These are phyloP conservation scores for Candida ponderosae DNA, from an alignment of 805 yeast species.

Conservation along the genomic window DNA sequence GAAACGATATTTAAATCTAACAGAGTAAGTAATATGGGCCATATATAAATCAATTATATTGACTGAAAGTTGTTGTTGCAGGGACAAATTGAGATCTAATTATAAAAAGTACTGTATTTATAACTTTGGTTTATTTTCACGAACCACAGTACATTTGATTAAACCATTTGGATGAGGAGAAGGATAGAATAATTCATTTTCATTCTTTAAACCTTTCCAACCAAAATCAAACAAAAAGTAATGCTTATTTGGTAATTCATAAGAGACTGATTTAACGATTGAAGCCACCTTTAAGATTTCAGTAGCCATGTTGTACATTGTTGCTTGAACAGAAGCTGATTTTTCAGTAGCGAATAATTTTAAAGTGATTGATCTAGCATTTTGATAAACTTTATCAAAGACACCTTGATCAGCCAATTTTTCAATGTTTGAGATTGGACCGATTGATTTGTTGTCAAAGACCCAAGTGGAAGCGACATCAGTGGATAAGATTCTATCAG, in stretches of 20 bases:
- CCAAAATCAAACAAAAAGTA: constrained; percentile 72
- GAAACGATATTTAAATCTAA: no score
- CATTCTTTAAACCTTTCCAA: constrained; percentile 80
- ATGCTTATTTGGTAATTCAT: constrained; percentile 86
- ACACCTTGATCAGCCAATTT: constrained; percentile 48
- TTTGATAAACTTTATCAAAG: constrained; percentile 57
- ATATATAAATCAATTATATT: no score
- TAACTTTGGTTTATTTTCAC: constrained; percentile 51
- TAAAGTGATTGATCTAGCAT: constrained; percentile 63
- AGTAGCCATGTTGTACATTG: constrained; percentile 88
- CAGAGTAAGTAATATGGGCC: no score
- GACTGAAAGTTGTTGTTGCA: no score
- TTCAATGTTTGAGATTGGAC: constrained; percentile 41
- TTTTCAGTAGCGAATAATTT: constrained; percentile 76
- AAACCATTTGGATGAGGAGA: constrained; percentile 89
- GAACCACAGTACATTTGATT: constrained; percentile 80
- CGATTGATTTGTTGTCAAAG: constrained; percentile 44
- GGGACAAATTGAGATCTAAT: no score
- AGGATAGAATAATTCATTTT: constrained; percentile 83
- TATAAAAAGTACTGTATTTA: constrained; percentile 13
- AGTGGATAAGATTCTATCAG: constrained; percentile 81
- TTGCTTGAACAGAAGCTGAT: constrained; percentile 93
- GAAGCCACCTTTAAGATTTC: constrained; percentile 56
- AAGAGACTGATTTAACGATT: constrained; percentile 56
- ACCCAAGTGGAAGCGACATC: constrained; percentile 73